Base-by-base conservation (phyloP, 164 flowering plant species). In the Stephania yunnanensis region DNA sequence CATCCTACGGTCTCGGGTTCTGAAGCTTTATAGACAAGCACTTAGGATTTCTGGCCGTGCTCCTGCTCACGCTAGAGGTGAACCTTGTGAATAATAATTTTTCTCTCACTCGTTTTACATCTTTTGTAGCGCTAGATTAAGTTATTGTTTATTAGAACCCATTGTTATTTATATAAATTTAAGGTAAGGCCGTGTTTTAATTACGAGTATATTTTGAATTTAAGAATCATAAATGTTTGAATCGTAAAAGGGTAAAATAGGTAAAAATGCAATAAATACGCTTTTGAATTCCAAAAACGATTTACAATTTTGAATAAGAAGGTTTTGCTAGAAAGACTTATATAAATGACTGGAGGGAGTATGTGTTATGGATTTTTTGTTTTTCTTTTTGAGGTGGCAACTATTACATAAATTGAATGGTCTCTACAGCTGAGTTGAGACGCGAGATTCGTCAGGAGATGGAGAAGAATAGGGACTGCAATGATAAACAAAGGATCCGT, bases 21-120 rank as follows among this genome's bases (percentile, higher is more conserved):
- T 95, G 81, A 95, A 92, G 87, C 87, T 95, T 61, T 93, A 95
- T 80, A 82, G 97, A 70, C 91, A 92, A 74, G 95, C 97, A 46
- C 82, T 93, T 11, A 84, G 92, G 79, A 85, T 80, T 75, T 82
- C 92, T 69, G 72, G 77, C 31, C 85, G 91, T 79, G 97, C 99
- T 46, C 99, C 97, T 71, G 29, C 5, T 70, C 81, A 81, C 77
- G 74, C 91, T 69, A 85, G 84, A 92, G 97, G 98, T 93, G 68
- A 81, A 73, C 36, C 73, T 69, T 73, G 20, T 48, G 25, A 68
- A 50, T 55, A 10, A 10, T n/a, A 20, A 46, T 10, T 13, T 55
- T 17, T 52, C n/a, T 66, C 74, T 8, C 45, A 19, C 4, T 58
- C 6, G 29, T 53, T 70, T 70, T n/a, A 46, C 3, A 46, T 46